Percentiles rank a stretch among this genome's conserved stretches.
Conservation (phyloP, 495 filamentous ascomycete genomes). For the Melanomma pulvis-pyrius region DNA sequence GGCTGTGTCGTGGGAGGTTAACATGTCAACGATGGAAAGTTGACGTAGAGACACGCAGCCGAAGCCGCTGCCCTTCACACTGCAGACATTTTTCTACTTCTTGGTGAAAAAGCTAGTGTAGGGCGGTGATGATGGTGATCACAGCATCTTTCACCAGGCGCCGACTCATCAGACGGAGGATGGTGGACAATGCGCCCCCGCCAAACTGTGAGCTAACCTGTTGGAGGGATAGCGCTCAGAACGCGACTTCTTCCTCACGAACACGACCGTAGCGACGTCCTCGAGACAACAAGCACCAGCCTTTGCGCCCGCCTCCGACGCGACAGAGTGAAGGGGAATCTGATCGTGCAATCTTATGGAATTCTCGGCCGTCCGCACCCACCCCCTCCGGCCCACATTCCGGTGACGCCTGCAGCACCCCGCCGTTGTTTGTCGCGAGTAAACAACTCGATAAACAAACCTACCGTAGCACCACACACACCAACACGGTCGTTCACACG, state of each 20-base stretch:
- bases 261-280: background rate
- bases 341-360: background rate
- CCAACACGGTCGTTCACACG: slow-evolving; percentile 13
- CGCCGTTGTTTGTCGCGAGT: slow-evolving; percentile 15
- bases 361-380: background rate
- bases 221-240: background rate
- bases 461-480: background rate
- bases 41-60: slow-evolving; percentile 45
- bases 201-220: background rate
- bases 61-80: slow-evolving; percentile 48
- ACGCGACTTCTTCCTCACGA: background rate
- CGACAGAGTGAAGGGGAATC: background rate
- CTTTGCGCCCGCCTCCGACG: slow-evolving; percentile 8
- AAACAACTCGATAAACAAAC: slow-evolving; percentile 35
- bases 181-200: background rate
- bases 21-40: slow-evolving; percentile 33
- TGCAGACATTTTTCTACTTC: slow-evolving; percentile 29
- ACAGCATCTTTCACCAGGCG: background rate
- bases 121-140: slow-evolving; percentile 7
- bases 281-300: background rate
- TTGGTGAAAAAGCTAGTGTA: background rate
- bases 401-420: background rate
- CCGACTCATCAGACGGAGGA: background rate
- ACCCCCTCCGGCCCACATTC: slow-evolving; percentile 1
- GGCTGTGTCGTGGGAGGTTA: slow-evolving; percentile 33